Evolutionary conservation across 257 asterid species (phyloP).

Genomic region (Lavandula angustifolia): DNA sequence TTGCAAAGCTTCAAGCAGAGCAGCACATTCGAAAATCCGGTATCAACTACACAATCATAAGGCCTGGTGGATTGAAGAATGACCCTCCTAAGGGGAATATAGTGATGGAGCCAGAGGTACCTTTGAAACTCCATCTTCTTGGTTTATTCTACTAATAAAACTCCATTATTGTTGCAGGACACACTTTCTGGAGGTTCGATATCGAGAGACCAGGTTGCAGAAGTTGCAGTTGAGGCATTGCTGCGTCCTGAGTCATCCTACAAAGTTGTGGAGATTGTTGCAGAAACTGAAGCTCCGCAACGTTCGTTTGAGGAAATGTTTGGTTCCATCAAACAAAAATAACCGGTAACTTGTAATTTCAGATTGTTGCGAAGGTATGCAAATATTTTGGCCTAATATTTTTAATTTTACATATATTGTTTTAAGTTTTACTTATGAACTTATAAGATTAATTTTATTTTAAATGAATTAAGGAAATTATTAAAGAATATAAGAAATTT

Average conservation of each 20-base stretch:
- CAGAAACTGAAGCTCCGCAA: slow-evolving; percentile 70
- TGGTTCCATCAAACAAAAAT: slow-evolving; percentile 64
- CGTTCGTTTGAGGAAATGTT: slow-evolving; percentile 78
- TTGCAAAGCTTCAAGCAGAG: slow-evolving; percentile 98
- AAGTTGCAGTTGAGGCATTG: slow-evolving; percentile 90
- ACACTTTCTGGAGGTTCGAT: slow-evolving; percentile 81
- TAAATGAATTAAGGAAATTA: too few species aligned
- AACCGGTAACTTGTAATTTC: slow-evolving; percentile 18
- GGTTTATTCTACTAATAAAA: background rate
- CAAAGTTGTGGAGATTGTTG: slow-evolving; percentile 90
- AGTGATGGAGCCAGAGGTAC: slow-evolving; percentile 92
- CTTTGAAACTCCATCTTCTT: background rate
- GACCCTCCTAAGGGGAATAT: slow-evolving; percentile 85
- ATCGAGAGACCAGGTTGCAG: slow-evolving; percentile 93
- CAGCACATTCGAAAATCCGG: slow-evolving; percentile 81
- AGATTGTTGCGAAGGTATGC: too few species aligned
- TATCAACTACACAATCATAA: slow-evolving; percentile 81
- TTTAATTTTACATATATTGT: too few species aligned
- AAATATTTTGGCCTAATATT: too few species aligned
- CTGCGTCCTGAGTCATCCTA: slow-evolving; percentile 62
- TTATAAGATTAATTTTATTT: too few species aligned
- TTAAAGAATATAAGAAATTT: too few species aligned
- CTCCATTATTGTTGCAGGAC: slow-evolving; percentile 53
- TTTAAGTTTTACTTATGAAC: too few species aligned
- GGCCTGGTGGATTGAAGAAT: slow-evolving; percentile 92